A percentile compares a stretch with the other conserved stretches of the same genome.
These are phyloP conservation scores for Marchantia paleacea DNA, from an alignment of 225 moss, liverwort and hornwort genomes.

Conservation along the genomic window DNA sequence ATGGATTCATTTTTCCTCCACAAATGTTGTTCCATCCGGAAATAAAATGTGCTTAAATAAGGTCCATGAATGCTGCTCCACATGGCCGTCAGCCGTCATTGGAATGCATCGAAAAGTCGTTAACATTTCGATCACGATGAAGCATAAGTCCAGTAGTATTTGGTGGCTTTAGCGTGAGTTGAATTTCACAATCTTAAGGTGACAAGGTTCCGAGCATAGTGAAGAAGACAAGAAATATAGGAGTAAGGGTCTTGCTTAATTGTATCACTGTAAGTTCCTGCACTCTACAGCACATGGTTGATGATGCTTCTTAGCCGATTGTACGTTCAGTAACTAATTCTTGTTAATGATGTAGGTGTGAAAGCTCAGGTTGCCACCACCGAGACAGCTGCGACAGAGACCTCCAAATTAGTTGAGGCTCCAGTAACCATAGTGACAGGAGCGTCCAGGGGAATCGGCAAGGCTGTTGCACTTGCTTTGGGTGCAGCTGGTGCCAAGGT, in stretches of 20 bases:
- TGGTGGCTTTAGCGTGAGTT: no score
- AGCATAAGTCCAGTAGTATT: no score
- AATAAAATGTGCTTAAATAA: no score
- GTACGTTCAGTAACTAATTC: neutral
- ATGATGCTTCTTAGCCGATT: neutral
- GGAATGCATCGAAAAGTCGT: no score
- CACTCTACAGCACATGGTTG: neutral
- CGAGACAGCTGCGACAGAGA: constrained; percentile 34
- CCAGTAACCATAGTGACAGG: constrained; percentile 90
- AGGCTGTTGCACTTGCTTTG: constrained; percentile 84
- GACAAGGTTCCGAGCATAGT: neutral
- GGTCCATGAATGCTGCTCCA: no score
- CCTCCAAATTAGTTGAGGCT: constrained; percentile 66
- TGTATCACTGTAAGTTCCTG: neutral
- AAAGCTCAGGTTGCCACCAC: constrained; percentile 51
- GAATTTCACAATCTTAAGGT: no score
- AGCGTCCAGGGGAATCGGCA: constrained; percentile 90
- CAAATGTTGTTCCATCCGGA: no score
- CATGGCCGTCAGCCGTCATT: no score
- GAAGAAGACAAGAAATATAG: neutral
- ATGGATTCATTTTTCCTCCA: no score
- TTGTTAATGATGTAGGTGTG: constrained; percentile 14
- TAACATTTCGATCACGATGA: no score
- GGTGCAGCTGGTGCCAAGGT: constrained; percentile 89
- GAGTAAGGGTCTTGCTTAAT: neutral